Evolutionary conservation across 2,329 filamentous ascomycete genomes (phyloP), one percentile per base, ranked within the genome.

Genomic region (Aspergillus texensis): DNA sequence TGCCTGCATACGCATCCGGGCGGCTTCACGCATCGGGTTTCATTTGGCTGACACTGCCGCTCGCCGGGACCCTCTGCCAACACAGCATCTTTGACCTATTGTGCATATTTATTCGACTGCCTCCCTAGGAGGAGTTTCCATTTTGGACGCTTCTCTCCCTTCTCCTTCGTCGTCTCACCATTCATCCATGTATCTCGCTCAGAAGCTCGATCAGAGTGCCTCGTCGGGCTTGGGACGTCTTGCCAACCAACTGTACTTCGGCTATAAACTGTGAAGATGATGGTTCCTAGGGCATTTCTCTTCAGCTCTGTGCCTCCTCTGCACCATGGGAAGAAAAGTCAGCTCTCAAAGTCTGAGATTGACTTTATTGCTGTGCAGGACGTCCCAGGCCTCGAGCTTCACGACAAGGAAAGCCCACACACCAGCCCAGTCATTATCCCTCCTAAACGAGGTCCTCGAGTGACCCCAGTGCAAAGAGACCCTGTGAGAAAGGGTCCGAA

Each of bases 161-260:
- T 32, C 32, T 53, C 57, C 54, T 24, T 64, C 19, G 43, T 55
- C 52, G 46, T 50, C 8, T 52, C 45, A 26, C 52, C 63, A 74
- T 73, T 71, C 69, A 79, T 73, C 72, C 70, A 79, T 79, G 77
- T 79, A 77, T 76, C 75, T 79, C 71, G 75, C 64, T 56, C 76
- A 78, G 70, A 71, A 63, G 8, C 74, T 78, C 67, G 76, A 79
- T 62, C 76, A 78, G 67, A 78, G 75, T 72, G 76, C 77, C 73
- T 79, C 75, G 30, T 72, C 76, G 59, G 77, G 77, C 72, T 63
- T 67, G 67, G 62, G 61, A 55, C 65, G 62, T 61, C 67, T 66
- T 64, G 48, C 48, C 55, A 62, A 43, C 57, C 64, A 65, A 63
- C 52, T 62, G 58, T 61, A 6, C 61, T 60, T 58, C 67, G 65